These are phyloP conservation scores for Alternaria burnsii DNA, from an alignment of 2,329 filamentous ascomycete species.

Conservation along the genomic window DNA sequence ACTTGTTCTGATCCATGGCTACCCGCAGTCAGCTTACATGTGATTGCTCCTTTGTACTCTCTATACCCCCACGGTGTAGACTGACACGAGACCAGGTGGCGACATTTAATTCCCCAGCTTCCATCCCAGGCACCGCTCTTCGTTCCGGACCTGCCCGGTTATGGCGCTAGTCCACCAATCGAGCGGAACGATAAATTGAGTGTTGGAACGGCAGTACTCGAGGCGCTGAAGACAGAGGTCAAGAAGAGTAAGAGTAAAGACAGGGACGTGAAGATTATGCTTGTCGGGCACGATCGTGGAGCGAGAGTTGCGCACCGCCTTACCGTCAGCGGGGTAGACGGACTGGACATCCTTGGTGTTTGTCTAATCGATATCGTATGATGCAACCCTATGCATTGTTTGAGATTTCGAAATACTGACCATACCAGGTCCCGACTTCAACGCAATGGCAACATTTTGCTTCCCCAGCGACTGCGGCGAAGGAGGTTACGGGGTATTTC, in stretches of 20 bases:
- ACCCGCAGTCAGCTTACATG: conserved; percentile 44
- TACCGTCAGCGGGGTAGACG: conserved; percentile 57
- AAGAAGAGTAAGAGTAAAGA: conserved; percentile 17
- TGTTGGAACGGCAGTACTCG: conserved; percentile 36
- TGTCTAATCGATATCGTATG: conserved; percentile 45
- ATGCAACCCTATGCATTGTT: neutral
- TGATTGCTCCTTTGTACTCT: conserved; percentile 7
- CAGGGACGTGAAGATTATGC: conserved; percentile 29
- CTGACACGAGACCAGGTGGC: conserved; percentile 32
- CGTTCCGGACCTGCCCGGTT: conserved; percentile 44
- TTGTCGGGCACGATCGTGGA: conserved; percentile 67
- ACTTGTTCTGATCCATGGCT: conserved; percentile 45
- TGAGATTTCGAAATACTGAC: neutral
- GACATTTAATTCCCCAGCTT: conserved; percentile 44
- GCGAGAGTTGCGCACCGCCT: conserved; percentile 65
- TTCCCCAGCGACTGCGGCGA: conserved; percentile 49
- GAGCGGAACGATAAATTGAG: conserved; percentile 40
- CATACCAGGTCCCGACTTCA: conserved; percentile 60
- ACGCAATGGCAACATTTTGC: conserved; percentile 61
- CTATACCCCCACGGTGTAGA: neutral
- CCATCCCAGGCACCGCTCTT: conserved; percentile 39
- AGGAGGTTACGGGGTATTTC: conserved; percentile 59
- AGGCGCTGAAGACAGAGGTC: conserved; percentile 36
- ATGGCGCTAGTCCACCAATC: conserved; percentile 40
- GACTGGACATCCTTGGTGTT: conserved; percentile 50